Conservation (phyloP, 2,329 filamentous ascomycete genomes). For the Cercospora sp. region DNA sequence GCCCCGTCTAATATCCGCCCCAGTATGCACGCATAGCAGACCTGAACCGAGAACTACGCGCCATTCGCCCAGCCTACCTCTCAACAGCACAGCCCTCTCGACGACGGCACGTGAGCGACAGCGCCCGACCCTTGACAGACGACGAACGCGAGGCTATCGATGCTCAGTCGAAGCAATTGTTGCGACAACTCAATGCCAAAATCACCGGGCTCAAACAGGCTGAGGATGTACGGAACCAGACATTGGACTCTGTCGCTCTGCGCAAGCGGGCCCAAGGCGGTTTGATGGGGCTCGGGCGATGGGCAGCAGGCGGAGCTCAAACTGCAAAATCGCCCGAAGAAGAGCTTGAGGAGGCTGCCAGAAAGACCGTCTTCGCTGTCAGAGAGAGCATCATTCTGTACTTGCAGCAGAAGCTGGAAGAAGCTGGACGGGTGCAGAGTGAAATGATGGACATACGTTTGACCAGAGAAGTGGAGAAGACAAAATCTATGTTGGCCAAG, state of each 20-base stretch:
- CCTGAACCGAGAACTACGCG: conserved; percentile 75
- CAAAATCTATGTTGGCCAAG: conserved; percentile 79
- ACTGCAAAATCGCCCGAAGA: conserved; percentile 66
- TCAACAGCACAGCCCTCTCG: conserved; percentile 68
- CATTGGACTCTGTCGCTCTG: conserved; percentile 67
- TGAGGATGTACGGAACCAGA: conserved; percentile 77
- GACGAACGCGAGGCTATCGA: conserved; percentile 83
- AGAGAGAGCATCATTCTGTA: conserved; percentile 84
- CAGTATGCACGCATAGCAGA: conserved; percentile 84
- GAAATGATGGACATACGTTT: conserved; percentile 91
- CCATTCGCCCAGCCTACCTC: conserved; percentile 87
- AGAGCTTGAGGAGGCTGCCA: conserved; percentile 67
- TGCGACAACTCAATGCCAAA: conserved; percentile 79
- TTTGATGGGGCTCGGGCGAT: conserved; percentile 68
- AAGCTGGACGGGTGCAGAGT: conserved; percentile 75
- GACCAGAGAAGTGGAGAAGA: conserved; percentile 82
- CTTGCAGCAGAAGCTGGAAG: conserved; percentile 71
- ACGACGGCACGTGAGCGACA: conserved; percentile 44
- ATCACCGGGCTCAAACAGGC: conserved; percentile 79
- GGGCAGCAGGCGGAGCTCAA: conserved; percentile 58
- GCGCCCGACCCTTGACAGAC: conserved; percentile 67
- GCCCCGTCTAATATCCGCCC: conserved; percentile 30
- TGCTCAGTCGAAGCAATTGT: conserved; percentile 77
- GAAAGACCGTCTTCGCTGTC: conserved; percentile 66
- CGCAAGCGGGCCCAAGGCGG: conserved; percentile 66